Evolutionary conservation across 2,329 filamentous ascomycete genomes (phyloP).

Genomic region (Helotiales sp.): DNA sequence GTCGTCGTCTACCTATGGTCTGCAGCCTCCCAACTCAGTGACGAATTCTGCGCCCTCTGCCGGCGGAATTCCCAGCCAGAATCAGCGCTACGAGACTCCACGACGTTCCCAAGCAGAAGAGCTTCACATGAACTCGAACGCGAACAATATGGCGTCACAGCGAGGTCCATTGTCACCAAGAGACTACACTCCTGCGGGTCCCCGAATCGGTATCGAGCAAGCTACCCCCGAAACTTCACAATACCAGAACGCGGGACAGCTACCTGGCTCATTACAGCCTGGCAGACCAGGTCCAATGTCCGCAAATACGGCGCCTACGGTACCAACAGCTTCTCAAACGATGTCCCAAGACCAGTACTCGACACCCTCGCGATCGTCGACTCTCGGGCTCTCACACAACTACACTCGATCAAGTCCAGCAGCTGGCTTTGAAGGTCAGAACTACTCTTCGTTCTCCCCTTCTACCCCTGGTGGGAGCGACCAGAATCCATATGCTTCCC

Average conservation of each 20-base stretch:
- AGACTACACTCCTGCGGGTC: constrained; percentile 52
- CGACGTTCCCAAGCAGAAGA: constrained; percentile 53
- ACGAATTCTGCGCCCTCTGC: constrained; percentile 29
- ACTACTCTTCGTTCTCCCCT: constrained; percentile 62
- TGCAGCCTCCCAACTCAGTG: constrained; percentile 29
- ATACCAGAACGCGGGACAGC: constrained; percentile 49
- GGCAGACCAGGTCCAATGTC: constrained; percentile 59
- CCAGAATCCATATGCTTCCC: constrained; percentile 66
- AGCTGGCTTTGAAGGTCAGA: constrained; percentile 57
- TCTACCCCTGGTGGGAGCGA: constrained; percentile 63
- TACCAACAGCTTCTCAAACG: constrained; percentile 60
- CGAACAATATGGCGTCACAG: constrained; percentile 41
- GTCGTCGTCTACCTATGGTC: constrained; percentile 25
- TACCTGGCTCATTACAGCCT: constrained; percentile 67
- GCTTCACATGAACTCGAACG: constrained; percentile 55
- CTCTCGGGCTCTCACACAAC: constrained; percentile 68
- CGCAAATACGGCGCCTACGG: constrained; percentile 61
- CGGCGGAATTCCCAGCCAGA: constrained; percentile 38
- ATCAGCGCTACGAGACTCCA: constrained; percentile 55
- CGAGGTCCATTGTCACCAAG: constrained; percentile 45
- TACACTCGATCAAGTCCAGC: constrained; percentile 88
- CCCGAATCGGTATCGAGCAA: constrained; percentile 65
- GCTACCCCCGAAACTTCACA: constrained; percentile 54
- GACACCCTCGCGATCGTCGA: constrained; percentile 69
- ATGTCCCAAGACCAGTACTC: constrained; percentile 62